These are phyloP conservation scores for Trichosporon ovoides DNA, from an alignment of 1,284 basidiomycete species.

Conservation along the genomic window DNA sequence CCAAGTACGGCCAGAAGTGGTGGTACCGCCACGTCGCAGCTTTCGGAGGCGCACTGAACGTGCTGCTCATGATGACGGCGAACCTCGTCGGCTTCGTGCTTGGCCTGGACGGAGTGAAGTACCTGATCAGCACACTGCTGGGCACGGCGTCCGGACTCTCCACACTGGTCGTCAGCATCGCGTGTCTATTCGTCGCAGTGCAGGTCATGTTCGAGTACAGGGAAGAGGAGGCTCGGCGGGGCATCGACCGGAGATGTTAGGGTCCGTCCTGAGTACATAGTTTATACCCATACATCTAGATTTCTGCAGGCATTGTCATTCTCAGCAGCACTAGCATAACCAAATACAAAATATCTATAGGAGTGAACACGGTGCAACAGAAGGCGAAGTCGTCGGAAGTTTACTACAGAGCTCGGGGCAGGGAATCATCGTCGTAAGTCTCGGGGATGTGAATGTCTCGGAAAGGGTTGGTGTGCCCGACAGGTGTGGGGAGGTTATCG, in stretches of 20 bases:
- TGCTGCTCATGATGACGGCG: conserved; percentile 84
- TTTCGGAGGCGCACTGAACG: conserved; percentile 75
- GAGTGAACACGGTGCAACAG: background rate
- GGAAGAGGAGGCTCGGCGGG: conserved; percentile 43
- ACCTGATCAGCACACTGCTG: conserved; percentile 64
- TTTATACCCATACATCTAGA: background rate
- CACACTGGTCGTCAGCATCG: conserved; percentile 62
- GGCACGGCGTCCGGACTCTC: conserved; percentile 55
- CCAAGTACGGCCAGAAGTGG: conserved; percentile 60
- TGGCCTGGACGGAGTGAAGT: conserved; percentile 73
- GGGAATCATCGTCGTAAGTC: background rate
- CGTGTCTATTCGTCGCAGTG: conserved; percentile 70
- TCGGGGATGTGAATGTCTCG: background rate
- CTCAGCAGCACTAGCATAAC: background rate
- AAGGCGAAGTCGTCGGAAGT: background rate
- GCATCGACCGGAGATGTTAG: conserved; percentile 44
- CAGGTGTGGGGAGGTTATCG: background rate
- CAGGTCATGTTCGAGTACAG: conserved; percentile 96
- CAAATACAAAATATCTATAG: background rate
- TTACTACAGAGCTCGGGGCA: background rate
- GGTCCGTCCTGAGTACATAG: background rate
- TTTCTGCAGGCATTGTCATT: background rate
- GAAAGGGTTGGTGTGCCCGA: background rate
- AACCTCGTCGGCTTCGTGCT: conserved; percentile 96
- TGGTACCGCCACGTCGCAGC: conserved; percentile 91